Conservation (phyloP, 768 basidiomycete genomes). For the Russula olivacea region DNA sequence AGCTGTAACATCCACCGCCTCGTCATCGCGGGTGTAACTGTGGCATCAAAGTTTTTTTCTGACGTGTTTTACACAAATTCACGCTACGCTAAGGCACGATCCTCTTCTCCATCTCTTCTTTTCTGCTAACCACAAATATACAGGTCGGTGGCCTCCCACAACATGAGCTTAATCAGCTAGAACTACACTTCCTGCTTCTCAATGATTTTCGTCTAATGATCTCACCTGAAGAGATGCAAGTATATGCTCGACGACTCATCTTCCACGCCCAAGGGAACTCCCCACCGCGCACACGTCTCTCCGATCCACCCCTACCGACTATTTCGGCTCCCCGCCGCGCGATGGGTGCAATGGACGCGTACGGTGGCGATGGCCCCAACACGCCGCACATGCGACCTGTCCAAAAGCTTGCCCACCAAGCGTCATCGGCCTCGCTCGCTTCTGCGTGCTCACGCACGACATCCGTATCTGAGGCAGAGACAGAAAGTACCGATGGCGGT, state of each 20-base stretch:
- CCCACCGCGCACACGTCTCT: conserved; percentile 23
- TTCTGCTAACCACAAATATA: conserved; percentile 9
- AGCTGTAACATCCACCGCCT: conserved; percentile 95
- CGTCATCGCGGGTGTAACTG: conserved; percentile 96
- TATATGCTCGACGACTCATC: conserved; percentile 87
- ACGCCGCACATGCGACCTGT: conserved; percentile 20
- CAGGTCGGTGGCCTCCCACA: conserved; percentile 95
- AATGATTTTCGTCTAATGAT: conserved; percentile 94
- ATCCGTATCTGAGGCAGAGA: conserved; percentile 34
- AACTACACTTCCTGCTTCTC: conserved; percentile 92
- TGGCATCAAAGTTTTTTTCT: conserved; percentile 98
- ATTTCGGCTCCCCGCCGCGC: conserved; percentile 31
- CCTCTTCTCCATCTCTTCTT: conserved; percentile 2
- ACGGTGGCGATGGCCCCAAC: conserved; percentile 22
- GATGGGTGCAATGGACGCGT: conserved; percentile 48
- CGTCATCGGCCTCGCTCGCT: conserved; percentile 24
- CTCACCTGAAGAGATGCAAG: conserved; percentile 85
- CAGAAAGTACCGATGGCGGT: conserved; percentile 33
- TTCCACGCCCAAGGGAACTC: conserved; percentile 46
- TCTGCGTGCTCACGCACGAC: conserved; percentile 31
- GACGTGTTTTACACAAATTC: conserved; percentile 99
- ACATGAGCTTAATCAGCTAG: conserved; percentile 89
- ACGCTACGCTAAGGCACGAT: conserved; percentile 87
- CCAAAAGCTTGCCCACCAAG: conserved; percentile 19
- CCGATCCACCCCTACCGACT: conserved; percentile 5